Conservation (phyloP, 179 eudicot genomes). For the Drosera spatulata region DNA sequence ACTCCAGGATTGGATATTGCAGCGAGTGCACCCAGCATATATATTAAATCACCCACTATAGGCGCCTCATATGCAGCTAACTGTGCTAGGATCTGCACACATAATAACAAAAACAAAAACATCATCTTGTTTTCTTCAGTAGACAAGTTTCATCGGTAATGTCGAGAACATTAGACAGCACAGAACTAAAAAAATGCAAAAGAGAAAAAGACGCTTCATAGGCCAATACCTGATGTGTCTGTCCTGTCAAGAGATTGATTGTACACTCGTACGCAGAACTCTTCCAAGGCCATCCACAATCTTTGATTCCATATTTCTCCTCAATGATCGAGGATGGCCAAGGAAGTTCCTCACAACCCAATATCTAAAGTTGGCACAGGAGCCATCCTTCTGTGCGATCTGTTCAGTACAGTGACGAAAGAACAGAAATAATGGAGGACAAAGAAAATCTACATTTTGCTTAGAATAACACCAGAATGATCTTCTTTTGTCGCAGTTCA, state of each 20-base stretch:
- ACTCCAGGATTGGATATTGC: slow-evolving; percentile 51
- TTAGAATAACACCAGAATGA: too few relatives aligned
- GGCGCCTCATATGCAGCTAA: slow-evolving; percentile 92
- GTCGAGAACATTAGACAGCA: too few relatives aligned
- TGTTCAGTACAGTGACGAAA: slow-evolving; percentile 8
- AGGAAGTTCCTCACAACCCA: slow-evolving; percentile 83
- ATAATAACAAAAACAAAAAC: slow-evolving; percentile 1
- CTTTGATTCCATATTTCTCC: slow-evolving; percentile 40
- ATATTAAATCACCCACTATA: slow-evolving; percentile 87
- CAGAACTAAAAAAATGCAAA: too few relatives aligned
- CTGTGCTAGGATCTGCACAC: slow-evolving; percentile 79
- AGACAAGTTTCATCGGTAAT: too few relatives aligned
- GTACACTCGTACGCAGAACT: slow-evolving; percentile 81
- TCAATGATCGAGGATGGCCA: slow-evolving; percentile 54
- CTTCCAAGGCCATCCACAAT: slow-evolving; percentile 69
- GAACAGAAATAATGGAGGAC: too few relatives aligned
- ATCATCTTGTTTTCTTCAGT: too few relatives aligned
- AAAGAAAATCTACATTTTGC: background rate
- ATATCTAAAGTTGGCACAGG: slow-evolving; percentile 76
- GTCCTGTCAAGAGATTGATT: slow-evolving; percentile 84
- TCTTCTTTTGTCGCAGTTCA: too few relatives aligned
- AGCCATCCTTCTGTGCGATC: slow-evolving; percentile 57
- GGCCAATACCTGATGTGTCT: slow-evolving; percentile 81
- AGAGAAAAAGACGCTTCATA: slow-evolving; percentile 1
- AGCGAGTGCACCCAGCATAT: slow-evolving; percentile 79